These are phyloP conservation scores for Cercospora zeae-maydis DNA, from an alignment of 2,329 filamentous ascomycete species.

Conservation along the genomic window DNA sequence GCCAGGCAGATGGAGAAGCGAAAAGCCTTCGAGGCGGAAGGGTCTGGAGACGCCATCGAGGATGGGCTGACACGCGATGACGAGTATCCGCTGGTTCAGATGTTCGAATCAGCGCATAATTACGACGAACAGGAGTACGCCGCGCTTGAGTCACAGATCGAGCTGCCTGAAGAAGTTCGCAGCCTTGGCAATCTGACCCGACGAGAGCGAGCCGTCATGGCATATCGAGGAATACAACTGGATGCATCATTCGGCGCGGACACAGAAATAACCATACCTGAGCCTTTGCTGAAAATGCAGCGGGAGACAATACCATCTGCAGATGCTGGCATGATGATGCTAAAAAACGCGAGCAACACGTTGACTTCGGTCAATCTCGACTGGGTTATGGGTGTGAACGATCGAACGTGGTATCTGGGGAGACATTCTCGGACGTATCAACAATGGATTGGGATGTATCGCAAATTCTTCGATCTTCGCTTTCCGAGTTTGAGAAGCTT, in stretches of 20 bases:
- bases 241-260: constrained; percentile 1
- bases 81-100: constrained; percentile 1
- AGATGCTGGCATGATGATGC: constrained; percentile 19
- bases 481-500: constrained; percentile 47
- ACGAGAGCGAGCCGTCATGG: constrained; percentile 15
- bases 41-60: not conserved
- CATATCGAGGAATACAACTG: constrained; percentile 22
- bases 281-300: constrained; percentile 18
- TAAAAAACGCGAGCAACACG: constrained; percentile 25
- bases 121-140: constrained; percentile 27
- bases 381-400: constrained; percentile 32
- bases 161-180: constrained; percentile 12
- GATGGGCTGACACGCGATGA: not conserved
- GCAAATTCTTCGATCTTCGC: constrained; percentile 36
- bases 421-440: not conserved
- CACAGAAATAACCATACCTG: not conserved
- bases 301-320: constrained; percentile 26
- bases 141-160: constrained; percentile 12
- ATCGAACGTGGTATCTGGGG: not conserved
- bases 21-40: not conserved
- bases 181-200: constrained; percentile 5
- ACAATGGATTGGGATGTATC: constrained; percentile 25
- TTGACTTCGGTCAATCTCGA: constrained; percentile 38
- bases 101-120: constrained; percentile 11
- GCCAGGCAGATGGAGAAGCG: constrained; percentile 15